Evolutionary conservation across 108 stramenopile species (phyloP).

Genomic region (Mayamaea pseudoterrestris): DNA sequence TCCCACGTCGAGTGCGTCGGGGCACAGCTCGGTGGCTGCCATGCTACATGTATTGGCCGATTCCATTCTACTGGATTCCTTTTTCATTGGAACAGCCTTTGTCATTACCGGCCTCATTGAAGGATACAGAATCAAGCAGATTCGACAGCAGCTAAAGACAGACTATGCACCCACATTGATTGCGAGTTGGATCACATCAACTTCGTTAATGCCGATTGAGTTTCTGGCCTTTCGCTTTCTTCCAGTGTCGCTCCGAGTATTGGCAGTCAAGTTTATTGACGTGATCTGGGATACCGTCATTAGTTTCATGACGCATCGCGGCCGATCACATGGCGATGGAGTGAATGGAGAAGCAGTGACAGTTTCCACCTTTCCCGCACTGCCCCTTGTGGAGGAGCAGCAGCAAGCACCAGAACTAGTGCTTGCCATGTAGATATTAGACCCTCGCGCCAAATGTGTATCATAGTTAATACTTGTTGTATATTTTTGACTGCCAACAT

Average conservation of each 20-base stretch:
- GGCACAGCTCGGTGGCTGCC: constrained; percentile 20
- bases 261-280: constrained; percentile 63
- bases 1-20: constrained; percentile 16
- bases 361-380: too few relatives aligned
- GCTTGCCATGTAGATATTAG: too few relatives aligned
- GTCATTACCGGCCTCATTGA: constrained; percentile 39
- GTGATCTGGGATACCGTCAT: constrained; percentile 63
- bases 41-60: constrained; percentile 43
- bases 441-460: too few relatives aligned
- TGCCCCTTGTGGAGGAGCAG: too few relatives aligned
- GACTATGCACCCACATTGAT: constrained; percentile 40
- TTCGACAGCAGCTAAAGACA: constrained; percentile 18
- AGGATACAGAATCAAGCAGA: constrained; percentile 23
- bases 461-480: too few relatives aligned
- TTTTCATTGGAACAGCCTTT: constrained; percentile 52
- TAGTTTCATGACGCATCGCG: constrained; percentile 45
- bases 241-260: constrained; percentile 42
- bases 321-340: neutral
- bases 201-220: constrained; percentile 38
- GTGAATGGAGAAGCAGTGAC: too few relatives aligned
- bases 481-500: too few relatives aligned
- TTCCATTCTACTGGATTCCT: constrained; percentile 36
- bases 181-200: constrained; percentile 40
- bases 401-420: too few relatives aligned
- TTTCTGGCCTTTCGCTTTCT: constrained; percentile 56